phyloP scores from a whole-genome alignment of 176 grass and related monocot species.

The Raddia distichophylla region DNA sequence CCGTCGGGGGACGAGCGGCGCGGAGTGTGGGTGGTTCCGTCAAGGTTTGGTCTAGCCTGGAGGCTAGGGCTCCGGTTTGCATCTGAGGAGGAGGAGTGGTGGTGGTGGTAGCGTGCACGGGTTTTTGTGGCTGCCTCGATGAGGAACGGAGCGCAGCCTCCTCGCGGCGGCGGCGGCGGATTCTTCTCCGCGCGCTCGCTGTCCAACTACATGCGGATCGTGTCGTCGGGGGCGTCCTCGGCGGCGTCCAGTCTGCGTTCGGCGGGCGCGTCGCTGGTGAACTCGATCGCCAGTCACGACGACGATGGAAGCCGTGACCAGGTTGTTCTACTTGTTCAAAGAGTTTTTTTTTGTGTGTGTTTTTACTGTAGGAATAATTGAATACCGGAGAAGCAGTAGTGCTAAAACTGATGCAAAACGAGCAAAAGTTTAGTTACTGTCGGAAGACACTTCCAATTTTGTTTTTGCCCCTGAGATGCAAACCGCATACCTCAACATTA shows the following conservation, averaged over 20 bases:
- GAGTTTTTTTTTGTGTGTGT: background rate
- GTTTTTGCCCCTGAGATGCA: background rate
- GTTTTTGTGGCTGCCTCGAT: constrained; percentile 40
- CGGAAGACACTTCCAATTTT: constrained; percentile 17
- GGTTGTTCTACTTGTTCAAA: constrained; percentile 39
- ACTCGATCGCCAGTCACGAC: constrained; percentile 67
- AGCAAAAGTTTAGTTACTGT: constrained; percentile 34
- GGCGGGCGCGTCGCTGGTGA: constrained; percentile 66
- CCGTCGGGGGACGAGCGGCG: background rate
- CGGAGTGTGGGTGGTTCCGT: constrained; percentile 18
- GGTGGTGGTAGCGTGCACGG: constrained; percentile 32
- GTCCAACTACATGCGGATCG: constrained; percentile 81
- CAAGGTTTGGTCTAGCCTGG: constrained; percentile 34
- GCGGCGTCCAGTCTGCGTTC: constrained; percentile 74
- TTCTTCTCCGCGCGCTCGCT: constrained; percentile 72
- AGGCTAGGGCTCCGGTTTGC: constrained; percentile 30
- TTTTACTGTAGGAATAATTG: constrained; percentile 31
- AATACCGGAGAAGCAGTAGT: constrained; percentile 27
- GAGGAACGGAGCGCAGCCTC: constrained; percentile 70
- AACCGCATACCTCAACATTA: constrained; percentile 4
- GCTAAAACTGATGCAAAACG: constrained; percentile 32
- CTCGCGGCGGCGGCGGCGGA: constrained; percentile 52
- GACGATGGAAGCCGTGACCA: constrained; percentile 68
- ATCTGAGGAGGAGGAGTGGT: constrained; percentile 18
- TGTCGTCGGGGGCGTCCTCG: constrained; percentile 91